Percentiles rank a stretch among this genome's conserved stretches.
Conservation (phyloP, 2,329 filamentous ascomycete genomes). For the Pyricularia grisea region DNA sequence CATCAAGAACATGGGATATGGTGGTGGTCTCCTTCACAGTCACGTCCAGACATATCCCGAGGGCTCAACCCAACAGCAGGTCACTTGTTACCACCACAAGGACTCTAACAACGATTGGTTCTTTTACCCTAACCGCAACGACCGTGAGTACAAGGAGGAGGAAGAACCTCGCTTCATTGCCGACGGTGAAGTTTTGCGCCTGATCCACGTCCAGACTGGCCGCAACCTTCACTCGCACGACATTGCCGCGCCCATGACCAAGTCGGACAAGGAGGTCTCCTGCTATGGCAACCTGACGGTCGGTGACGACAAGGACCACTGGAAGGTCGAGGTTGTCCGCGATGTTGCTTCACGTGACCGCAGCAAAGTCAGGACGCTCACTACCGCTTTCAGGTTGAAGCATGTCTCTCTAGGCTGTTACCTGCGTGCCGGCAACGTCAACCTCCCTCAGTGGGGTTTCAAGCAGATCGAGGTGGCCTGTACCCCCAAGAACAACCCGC, state of each 20-base stretch:
- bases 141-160: constrained; percentile 63
- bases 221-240: constrained; percentile 95
- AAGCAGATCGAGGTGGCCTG: constrained; percentile 99
- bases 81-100: constrained; percentile 99
- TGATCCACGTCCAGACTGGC: constrained; percentile 91
- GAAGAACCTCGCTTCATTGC: constrained; percentile 67
- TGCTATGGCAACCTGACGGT: constrained; percentile 92
- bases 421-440: constrained; percentile 81
- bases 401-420: constrained; percentile 83
- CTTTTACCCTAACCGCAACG: constrained; percentile 84
- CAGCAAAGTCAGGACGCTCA: constrained; percentile 83
- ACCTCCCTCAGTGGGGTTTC: constrained; percentile 94
- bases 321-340: constrained; percentile 83
- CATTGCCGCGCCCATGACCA: constrained; percentile 80
- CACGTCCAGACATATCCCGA: constrained; percentile 95
- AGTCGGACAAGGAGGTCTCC: constrained; percentile 86
- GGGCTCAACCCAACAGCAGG: constrained; percentile 87
- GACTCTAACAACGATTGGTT: constrained; percentile 99
- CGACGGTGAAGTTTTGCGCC: constrained; percentile 68
- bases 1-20: constrained; percentile 98
- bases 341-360: constrained; percentile 76
- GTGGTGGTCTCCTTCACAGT: constrained; percentile 89
- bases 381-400: constrained; percentile 82
- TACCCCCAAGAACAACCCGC: constrained; percentile 83
- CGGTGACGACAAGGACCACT: constrained; percentile 96